Base-by-base conservation (phyloP, 2,329 filamentous ascomycete species). In the Endoconidiophora laricicola region DNA sequence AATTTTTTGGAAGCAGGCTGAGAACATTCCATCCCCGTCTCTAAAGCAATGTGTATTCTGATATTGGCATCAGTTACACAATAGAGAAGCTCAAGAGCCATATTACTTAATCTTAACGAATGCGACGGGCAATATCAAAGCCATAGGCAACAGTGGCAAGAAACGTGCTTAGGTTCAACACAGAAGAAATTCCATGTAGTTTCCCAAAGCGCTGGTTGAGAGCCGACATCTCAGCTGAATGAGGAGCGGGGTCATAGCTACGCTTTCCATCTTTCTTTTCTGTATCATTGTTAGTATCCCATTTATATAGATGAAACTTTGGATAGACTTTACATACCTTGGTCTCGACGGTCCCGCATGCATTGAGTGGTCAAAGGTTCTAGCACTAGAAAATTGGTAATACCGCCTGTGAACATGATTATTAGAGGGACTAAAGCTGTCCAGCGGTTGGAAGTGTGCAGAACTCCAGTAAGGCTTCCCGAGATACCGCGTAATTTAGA, bases 201-300 rank as follows among this genome's bases (percentile, higher is more conserved):
- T 74, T 75, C 14, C 76, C 78, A 63, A 96, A 96, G 55, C 70
- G 72, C 66, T 79, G 83, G 69, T 90, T 94, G 58, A 94, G 64
- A 6, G 70, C 71, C 57, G 77, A 65, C 88, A 96, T 95, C 67
- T 90, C 85, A 57, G 80, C 72, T 4, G 83, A 91, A 59, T 94
- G 85, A 38, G 86, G 84, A 1, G 79, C 74, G 48, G 76, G 68
- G 56, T 94, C 86, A 59, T 83, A 84, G 64, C 80, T 85, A 62
- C 83, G 84, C 73, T 94, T 95, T 49, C 86, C 86, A 61, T 95
- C 90, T 58, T 81, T 79, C 54, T 82, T 86, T 70, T 90, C 88
- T 79, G 54, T 41, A 49, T 26, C 16, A 29, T 44, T 39, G 26
- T 24, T 46, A 38, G 24, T 49, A 14, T 50, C 44, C 26, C 22